phyloP scores from a whole-genome alignment of 1,284 basidiomycete genomes.

The Coniferiporia sulphurascens region DNA sequence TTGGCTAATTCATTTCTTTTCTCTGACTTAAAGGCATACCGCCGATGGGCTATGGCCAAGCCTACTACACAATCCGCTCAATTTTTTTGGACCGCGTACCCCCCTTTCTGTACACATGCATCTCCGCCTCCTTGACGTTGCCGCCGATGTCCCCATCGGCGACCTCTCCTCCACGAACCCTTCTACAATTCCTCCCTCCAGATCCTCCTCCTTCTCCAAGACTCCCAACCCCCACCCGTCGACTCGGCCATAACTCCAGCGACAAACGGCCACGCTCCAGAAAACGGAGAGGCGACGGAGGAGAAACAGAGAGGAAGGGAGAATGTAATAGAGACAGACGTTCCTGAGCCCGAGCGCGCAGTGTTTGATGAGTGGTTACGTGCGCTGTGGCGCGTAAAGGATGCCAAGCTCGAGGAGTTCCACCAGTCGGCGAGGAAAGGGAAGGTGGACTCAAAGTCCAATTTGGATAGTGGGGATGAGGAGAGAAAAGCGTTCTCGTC shows the following conservation, averaged over 20 bases:
- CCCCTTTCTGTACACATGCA: conserved; percentile 85
- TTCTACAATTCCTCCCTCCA: conserved; percentile 17
- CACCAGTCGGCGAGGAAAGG: conserved; percentile 33
- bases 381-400: conserved; percentile 81
- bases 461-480: background rate
- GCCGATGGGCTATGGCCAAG: conserved; percentile 69
- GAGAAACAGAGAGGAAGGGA: conserved; percentile 21
- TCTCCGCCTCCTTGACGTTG: conserved; percentile 69
- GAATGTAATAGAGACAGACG: conserved; percentile 45
- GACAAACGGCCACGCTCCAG: conserved; percentile 4
- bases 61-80: conserved; percentile 83
- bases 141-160: conserved; percentile 61
- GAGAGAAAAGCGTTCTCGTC: conserved; percentile 29
- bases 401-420: conserved; percentile 64
- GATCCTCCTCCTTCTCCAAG: background rate
- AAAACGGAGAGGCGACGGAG: conserved; percentile 21
- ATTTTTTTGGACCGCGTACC: conserved; percentile 82
- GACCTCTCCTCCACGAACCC: conserved; percentile 39
- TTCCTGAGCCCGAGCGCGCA: conserved; percentile 62
- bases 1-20: background rate
- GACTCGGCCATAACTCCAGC: background rate
- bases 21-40: conserved; percentile 57
- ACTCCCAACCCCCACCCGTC: background rate
- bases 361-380: conserved; percentile 84
- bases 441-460: conserved; percentile 5